phyloP scores from a whole-genome alignment of 495 filamentous ascomycete genomes.

The Hypomontagnella submonticulosa region DNA sequence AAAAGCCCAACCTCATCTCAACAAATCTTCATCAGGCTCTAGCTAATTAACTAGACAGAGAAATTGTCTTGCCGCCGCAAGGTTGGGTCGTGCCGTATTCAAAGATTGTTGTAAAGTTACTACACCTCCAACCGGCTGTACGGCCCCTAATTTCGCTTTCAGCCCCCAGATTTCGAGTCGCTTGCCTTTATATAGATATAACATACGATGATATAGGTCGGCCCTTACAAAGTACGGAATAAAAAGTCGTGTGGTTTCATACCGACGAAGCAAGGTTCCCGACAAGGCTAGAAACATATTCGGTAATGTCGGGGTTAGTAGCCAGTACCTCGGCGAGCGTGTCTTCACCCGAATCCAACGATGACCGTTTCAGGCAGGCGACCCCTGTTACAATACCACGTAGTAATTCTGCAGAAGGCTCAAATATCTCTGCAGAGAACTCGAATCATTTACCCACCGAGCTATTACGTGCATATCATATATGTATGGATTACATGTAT shows the following conservation, averaged over 20 bases:
- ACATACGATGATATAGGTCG: conserved; percentile 24
- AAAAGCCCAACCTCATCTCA: conserved; percentile 24
- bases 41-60: background rate
- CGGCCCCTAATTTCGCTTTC: conserved; percentile 17
- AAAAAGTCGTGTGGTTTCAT: conserved; percentile 22
- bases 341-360: conserved; percentile 25
- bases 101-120: conserved; percentile 10
- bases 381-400: conserved; percentile 29
- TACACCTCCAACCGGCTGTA: conserved; percentile 15
- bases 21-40: conserved; percentile 20
- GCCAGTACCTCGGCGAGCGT: conserved; percentile 14
- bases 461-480: conserved; percentile 16
- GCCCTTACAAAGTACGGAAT: no score
- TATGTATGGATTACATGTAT: background rate
- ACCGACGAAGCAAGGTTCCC: conserved; percentile 17
- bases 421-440: conserved; percentile 1
- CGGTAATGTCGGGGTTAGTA: conserved; percentile 24
- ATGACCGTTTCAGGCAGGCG: conserved; percentile 29
- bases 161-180: conserved; percentile 13
- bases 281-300: conserved; percentile 6
- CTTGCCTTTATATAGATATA: conserved; percentile 14
- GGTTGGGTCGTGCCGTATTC: conserved; percentile 13
- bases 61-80: conserved; percentile 7
- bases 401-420: conserved; percentile 1
- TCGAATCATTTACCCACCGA: conserved; percentile 15